Evolutionary conservation across 306 rosid species (phyloP), one percentile per base, ranked within the genome.

Genomic region (Lupinus albus): DNA sequence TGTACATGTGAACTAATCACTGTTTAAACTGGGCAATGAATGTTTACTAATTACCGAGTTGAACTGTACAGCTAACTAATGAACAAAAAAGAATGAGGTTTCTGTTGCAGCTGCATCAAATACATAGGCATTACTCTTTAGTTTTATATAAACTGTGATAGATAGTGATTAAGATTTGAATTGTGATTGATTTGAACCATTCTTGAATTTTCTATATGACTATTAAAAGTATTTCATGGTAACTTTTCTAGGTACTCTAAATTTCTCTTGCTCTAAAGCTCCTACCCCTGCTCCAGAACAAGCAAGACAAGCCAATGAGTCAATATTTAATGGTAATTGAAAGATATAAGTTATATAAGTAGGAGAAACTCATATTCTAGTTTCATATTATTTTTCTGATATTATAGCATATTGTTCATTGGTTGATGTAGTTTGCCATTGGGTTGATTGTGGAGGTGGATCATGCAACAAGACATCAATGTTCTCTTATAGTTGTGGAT

Each of bases 371-470:
- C 32, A 21, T 32, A 6, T 8, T 48, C 74, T 47, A 58, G 20
- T 5, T 54, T 73, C 14, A 59, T 32, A 5, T 10, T 13, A 7
- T 36, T 8, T 45, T 28, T 41, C 8, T 1, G 28, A 36, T 49
- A 61, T 51, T 1, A 33, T 68, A 53, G 12, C 12, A 28, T 6
- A 6, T 68, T 38, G 58, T 59, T 6, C 2, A 11, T 68, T 33
- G 28, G 16, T 32, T 82, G 4, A 52, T 79, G 64, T 47, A 93
- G 99, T 83, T 58, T 93, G 99, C 77, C 41, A 18, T 35, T 93
- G 98, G 98, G 70, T 71, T 41, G 81, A 88, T 30, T 93, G 99
- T 82, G 88, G 94, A 72, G 86, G 84, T 4, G 99, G 96, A 7
- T 68, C 77, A 11, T 93, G 99, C 87, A 88, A 88, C 83, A 77